phyloP scores from a whole-genome alignment of 164 flowering plant genomes.

The Annona cherimola region DNA sequence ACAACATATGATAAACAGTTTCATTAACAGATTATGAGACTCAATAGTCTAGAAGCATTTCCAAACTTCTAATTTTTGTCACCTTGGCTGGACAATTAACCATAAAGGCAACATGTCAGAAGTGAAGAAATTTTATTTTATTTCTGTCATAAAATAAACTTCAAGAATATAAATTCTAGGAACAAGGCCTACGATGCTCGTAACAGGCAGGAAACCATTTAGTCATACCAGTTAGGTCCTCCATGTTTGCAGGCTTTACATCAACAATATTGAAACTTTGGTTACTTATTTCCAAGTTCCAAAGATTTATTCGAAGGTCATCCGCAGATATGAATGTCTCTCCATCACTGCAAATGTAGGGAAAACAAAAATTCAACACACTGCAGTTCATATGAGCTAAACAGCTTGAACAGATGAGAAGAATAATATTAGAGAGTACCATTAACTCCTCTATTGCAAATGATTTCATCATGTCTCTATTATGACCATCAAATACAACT shows the following conservation, averaged over 20 bases:
- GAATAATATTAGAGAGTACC: neutral
- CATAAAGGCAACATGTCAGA: neutral
- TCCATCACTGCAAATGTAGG: constrained; percentile 59
- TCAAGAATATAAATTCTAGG: neutral
- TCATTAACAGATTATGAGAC: neutral
- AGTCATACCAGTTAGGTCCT: constrained; percentile 83
- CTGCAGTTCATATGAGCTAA: neutral
- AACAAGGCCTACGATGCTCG: neutral
- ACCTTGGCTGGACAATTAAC: neutral
- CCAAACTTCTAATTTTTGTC: neutral
- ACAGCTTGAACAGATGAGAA: neutral
- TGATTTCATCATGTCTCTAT: neutral
- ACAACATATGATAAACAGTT: neutral
- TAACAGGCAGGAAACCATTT: neutral
- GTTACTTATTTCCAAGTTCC: constrained; percentile 98
- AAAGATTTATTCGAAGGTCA: constrained; percentile 91
- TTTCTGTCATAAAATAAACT: too few species aligned
- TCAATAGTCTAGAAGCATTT: neutral
- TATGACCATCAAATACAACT: neutral
- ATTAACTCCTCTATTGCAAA: neutral
- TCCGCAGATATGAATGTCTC: constrained; percentile 99
- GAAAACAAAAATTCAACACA: neutral
- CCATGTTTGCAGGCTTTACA: constrained; percentile 98
- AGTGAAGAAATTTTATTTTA: too few species aligned
- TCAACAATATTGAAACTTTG: constrained; percentile 99